phyloP scores from a whole-genome alignment of 2,329 filamentous ascomycete species.

The Exophiala bonariae region DNA sequence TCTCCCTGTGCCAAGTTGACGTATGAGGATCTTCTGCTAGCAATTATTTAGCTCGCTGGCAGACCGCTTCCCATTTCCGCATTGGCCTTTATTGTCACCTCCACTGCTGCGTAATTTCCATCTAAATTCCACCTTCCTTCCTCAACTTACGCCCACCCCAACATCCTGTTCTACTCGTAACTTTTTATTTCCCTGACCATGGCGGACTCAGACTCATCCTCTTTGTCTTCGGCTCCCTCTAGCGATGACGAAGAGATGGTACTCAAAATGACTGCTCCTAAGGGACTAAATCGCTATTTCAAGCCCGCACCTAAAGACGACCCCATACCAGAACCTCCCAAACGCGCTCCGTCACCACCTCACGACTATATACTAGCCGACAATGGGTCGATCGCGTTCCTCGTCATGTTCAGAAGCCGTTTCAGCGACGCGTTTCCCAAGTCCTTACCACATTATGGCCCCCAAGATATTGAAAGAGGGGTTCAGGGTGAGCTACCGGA shows the following conservation, averaged over 20 bases:
- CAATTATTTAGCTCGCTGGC: no score
- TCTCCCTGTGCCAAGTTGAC: no score
- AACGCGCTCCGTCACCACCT: conserved; percentile 81
- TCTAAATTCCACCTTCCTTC: background rate
- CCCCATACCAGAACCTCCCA: conserved; percentile 65
- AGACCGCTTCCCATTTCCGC: no score
- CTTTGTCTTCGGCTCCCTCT: conserved; percentile 59
- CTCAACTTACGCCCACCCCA: background rate
- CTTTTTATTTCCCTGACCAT: conserved; percentile 30
- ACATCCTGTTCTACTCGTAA: background rate
- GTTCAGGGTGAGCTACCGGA: conserved; percentile 76
- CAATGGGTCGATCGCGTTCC: conserved; percentile 93
- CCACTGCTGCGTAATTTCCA: no score
- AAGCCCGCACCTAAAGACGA: conserved; percentile 38
- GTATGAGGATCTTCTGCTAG: no score
- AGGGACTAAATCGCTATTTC: conserved; percentile 50
- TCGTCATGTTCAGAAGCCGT: conserved; percentile 95
- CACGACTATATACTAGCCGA: conserved; percentile 90
- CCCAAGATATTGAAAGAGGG: conserved; percentile 90
- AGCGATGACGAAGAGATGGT: conserved; percentile 57
- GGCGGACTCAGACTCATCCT: conserved; percentile 59
- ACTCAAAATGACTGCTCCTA: conserved; percentile 40
- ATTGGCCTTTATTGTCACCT: no score
- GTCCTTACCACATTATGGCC: conserved; percentile 84
- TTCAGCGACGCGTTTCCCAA: conserved; percentile 88